Evolutionary conservation across 768 basidiomycete genomes (phyloP).

Genomic region (Lentinula edodes): DNA sequence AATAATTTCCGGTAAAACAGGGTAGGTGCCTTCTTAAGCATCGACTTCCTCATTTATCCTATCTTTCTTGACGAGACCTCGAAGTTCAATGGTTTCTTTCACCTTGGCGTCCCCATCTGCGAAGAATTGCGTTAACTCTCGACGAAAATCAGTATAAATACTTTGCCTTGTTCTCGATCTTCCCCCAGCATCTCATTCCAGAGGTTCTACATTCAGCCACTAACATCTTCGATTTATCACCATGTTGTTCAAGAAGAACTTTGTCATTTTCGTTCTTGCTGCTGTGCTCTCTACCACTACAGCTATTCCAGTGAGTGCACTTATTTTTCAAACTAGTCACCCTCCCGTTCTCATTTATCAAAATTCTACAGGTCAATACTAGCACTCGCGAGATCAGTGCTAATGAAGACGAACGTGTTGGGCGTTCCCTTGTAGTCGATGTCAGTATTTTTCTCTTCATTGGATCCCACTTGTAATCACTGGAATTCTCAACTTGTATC

Average conservation of each 20-base stretch:
- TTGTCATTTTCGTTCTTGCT: constrained; percentile 25
- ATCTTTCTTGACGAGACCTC: not conserved
- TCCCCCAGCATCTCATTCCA: not conserved
- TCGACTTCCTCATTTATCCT: not conserved
- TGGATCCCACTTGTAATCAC: not conserved
- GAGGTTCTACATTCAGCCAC: not conserved
- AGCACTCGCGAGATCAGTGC: not conserved
- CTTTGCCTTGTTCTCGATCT: not conserved
- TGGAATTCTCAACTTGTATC: not conserved
- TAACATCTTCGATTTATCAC: not conserved
- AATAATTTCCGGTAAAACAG: not conserved
- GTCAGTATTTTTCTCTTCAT: not conserved
- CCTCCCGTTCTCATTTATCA: not conserved
- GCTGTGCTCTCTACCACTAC: constrained; percentile 23
- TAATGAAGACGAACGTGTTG: not conserved
- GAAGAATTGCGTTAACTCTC: not conserved
- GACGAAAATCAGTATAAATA: not conserved
- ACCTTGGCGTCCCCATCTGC: not conserved
- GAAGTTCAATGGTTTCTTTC: not conserved
- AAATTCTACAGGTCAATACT: not conserved
- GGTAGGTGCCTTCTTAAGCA: not conserved
- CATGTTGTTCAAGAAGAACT: constrained; percentile 32
- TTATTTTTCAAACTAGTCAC: constrained; percentile 4
- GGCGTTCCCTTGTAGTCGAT: not conserved
- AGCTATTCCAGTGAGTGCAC: constrained; percentile 22